Evolutionary conservation across 2,329 filamentous ascomycete genomes (phyloP).

Genomic region (Ophiostoma tasmaniense): DNA sequence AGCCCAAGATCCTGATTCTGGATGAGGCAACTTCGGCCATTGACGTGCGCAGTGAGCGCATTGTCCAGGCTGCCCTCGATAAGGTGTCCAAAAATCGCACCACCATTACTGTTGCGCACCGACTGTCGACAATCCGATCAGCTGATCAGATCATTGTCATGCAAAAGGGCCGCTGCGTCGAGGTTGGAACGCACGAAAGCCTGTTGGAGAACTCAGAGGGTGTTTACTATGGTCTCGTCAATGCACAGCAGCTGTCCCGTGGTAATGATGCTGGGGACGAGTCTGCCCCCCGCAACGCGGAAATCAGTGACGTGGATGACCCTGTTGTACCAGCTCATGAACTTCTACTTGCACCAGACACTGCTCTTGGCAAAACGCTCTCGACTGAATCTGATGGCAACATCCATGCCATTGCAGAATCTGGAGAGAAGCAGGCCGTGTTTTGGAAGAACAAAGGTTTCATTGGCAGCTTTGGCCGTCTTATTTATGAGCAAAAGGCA

Average conservation of each 20-base stretch:
- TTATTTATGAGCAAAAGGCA: neutral
- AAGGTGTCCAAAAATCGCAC: constrained; percentile 59
- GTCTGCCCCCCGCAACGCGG: neutral
- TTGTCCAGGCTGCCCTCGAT: constrained; percentile 57
- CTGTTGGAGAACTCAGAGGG: constrained; percentile 52
- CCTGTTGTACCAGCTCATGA: neutral
- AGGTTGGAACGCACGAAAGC: constrained; percentile 65
- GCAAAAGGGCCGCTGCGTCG: constrained; percentile 57
- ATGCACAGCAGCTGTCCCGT: neutral
- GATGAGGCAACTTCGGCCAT: constrained; percentile 63
- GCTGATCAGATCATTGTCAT: constrained; percentile 73
- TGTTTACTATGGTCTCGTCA: neutral
- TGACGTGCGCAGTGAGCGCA: constrained; percentile 56
- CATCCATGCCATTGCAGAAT: neutral
- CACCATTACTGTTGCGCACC: constrained; percentile 81
- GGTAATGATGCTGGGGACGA: neutral
- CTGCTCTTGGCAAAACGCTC: neutral
- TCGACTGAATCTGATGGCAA: neutral
- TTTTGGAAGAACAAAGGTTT: neutral
- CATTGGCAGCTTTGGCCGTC: neutral
- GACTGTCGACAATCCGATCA: constrained; percentile 62
- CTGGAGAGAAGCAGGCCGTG: neutral
- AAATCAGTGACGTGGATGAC: neutral
- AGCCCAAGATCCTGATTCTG: constrained; percentile 58
- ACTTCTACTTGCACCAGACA: neutral